A percentile compares a stretch with the other conserved stretches of the same genome.
Conservation (phyloP, 1,284 basidiomycete genomes). For the Vanrija sp. region DNA sequence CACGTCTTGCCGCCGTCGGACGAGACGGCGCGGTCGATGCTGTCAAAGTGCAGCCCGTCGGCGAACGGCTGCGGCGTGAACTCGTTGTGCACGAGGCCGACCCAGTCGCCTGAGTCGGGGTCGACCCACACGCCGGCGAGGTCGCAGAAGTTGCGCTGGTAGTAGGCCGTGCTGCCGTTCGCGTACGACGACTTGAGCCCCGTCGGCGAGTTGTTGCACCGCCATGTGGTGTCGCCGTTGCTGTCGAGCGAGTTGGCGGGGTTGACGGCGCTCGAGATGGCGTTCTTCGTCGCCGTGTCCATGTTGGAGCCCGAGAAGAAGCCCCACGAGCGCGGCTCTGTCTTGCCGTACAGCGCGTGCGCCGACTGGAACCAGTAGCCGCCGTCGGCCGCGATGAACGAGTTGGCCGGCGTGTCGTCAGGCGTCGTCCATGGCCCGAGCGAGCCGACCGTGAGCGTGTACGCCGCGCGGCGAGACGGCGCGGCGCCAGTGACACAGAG, state of each 20-base stretch:
- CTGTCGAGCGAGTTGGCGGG: slow-evolving; percentile 8
- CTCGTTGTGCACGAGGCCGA: slow-evolving; percentile 17
- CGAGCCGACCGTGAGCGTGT: background rate
- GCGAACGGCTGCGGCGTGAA: slow-evolving; percentile 9
- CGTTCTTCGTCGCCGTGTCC: background rate
- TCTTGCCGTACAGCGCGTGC: slow-evolving; percentile 6
- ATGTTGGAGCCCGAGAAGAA: slow-evolving; percentile 7
- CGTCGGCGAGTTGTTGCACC: slow-evolving; percentile 11
- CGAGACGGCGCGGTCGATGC: slow-evolving; percentile 11
- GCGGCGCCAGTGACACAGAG: background rate
- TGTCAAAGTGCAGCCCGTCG: slow-evolving; percentile 16
- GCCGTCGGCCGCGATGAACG: slow-evolving; percentile 11
- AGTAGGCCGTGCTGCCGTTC: background rate
- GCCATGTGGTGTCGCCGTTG: slow-evolving; percentile 15
- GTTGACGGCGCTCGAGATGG: background rate
- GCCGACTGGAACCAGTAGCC: slow-evolving; percentile 7
- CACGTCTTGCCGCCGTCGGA: slow-evolving; percentile 11
- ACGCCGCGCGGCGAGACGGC: background rate
- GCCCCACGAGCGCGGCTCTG: slow-evolving; percentile 2
- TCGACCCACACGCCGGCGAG: slow-evolving; percentile 10
- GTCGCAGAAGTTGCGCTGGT: slow-evolving; percentile 16
- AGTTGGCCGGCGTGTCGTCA: slow-evolving; percentile 9
- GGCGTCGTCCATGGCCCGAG: slow-evolving; percentile 2
- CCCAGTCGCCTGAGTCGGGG: slow-evolving; percentile 14
- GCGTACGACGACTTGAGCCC: slow-evolving; percentile 1